phyloP scores from a whole-genome alignment of 23 red algal genomes.

The Porphyridium purpureum region DNA sequence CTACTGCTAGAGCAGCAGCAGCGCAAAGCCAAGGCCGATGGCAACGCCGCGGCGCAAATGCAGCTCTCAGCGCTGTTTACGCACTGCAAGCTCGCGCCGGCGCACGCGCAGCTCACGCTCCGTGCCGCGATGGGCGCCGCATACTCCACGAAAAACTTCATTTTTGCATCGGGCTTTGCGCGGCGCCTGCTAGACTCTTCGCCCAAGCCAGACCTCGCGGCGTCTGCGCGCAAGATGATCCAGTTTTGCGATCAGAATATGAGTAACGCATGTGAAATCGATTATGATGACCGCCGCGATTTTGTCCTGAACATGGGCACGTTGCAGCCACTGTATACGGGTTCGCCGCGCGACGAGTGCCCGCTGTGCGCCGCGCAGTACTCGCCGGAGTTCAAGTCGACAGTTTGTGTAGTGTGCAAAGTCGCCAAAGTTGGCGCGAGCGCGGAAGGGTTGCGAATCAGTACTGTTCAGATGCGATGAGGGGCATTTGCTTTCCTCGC shows the following conservation, averaged over 20 bases:
- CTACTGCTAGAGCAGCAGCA: slow-evolving; percentile 51
- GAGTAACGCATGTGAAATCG: slow-evolving; percentile 31
- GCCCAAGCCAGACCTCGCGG: slow-evolving; percentile 33
- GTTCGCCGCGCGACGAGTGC: slow-evolving; percentile 13
- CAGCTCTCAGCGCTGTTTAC: slow-evolving; percentile 86
- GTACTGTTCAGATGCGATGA: too few species aligned
- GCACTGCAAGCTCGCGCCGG: slow-evolving; percentile 57
- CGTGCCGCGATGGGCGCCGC: slow-evolving; percentile 89
- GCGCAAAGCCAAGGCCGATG: slow-evolving; percentile 38
- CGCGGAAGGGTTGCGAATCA: slow-evolving; percentile 1
- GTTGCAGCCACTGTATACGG: slow-evolving; percentile 47
- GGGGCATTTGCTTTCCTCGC: too few species aligned
- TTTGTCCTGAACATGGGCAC: slow-evolving; percentile 42
- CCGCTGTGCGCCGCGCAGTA: slow-evolving; percentile 45
- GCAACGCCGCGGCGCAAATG: slow-evolving; percentile 28
- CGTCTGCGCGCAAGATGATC: slow-evolving; percentile 65
- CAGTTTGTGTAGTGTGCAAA: slow-evolving; percentile 15
- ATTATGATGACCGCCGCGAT: slow-evolving; percentile 51
- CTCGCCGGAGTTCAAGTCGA: slow-evolving; percentile 1
- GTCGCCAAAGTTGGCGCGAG: slow-evolving; percentile 1
- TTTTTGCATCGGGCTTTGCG: slow-evolving; percentile 52
- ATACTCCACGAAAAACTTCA: slow-evolving; percentile 64
- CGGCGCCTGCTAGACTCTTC: slow-evolving; percentile 55
- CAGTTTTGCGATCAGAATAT: slow-evolving; percentile 72
- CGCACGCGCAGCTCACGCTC: slow-evolving; percentile 80